phyloP scores from a whole-genome alignment of 2,329 filamentous ascomycete species.

The Celoporthe dispersa region DNA sequence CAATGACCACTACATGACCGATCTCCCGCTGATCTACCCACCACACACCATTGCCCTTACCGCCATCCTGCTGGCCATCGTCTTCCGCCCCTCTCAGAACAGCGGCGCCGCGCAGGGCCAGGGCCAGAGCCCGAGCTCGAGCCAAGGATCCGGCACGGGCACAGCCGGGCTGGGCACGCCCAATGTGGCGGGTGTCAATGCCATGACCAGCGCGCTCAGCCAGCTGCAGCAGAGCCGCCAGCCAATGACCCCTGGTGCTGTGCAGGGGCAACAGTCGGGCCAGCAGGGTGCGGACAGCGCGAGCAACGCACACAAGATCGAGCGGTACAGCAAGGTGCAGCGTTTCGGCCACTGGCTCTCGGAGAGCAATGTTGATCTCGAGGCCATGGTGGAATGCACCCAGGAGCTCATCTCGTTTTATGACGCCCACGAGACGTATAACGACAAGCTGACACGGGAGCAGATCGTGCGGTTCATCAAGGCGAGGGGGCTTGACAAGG shows the following conservation, averaged over 20 bases:
- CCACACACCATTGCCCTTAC: constrained; percentile 91
- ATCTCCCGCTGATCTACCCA: constrained; percentile 81
- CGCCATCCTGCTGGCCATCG: constrained; percentile 81
- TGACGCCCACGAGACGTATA: constrained; percentile 67
- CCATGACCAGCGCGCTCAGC: constrained; percentile 53
- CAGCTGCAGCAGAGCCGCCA: constrained; percentile 47
- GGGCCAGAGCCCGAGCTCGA: constrained; percentile 34
- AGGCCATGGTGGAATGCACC: constrained; percentile 83
- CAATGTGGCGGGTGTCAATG: constrained; percentile 47
- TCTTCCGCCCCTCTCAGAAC: constrained; percentile 66
- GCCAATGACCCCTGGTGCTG: constrained; percentile 28
- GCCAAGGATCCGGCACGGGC: constrained; percentile 28
- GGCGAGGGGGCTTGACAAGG: constrained; percentile 58
- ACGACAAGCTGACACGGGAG: constrained; percentile 62
- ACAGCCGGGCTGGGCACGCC: constrained; percentile 30
- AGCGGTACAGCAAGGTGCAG: constrained; percentile 67
- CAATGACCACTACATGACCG: constrained; percentile 92
- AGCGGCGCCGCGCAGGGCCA: constrained; percentile 37
- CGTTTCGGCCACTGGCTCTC: constrained; percentile 77
- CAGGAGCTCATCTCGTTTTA: constrained; percentile 93
- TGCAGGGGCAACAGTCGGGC: constrained; percentile 31
- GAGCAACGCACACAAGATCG: constrained; percentile 41
- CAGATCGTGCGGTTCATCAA: constrained; percentile 65
- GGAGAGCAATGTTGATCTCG: constrained; percentile 83
- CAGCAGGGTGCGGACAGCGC: constrained; percentile 22